Evolutionary conservation across 441 rosid genomes (phyloP), one percentile per base, ranked within the genome.

Genomic region (Jatropha multifida): DNA sequence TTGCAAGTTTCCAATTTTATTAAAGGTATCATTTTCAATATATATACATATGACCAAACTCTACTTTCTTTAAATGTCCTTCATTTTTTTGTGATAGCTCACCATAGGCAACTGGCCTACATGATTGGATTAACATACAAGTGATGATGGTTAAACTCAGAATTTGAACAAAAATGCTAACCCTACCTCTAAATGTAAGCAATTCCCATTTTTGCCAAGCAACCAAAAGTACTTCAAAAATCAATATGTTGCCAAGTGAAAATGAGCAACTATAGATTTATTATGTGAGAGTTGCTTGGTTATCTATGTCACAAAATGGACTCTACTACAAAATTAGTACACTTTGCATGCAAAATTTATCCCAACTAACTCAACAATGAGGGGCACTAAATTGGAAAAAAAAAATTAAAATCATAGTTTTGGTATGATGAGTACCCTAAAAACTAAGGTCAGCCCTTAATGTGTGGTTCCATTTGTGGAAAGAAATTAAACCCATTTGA

Each of bases 251-350:
- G 78, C 38, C 73, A 37, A 20, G 63, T 26, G n/a, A 60, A 13
- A 52, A 65, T 51, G 64, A 74, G 78, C 49, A 66, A 70, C 68
- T 72, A 17, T 63, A 41, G 73, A 74, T 71, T 81, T 71, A 41
- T 78, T 68, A 65, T 78, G 65, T 49, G 44, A 44, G 15, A 4
- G 2, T 69, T 77, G 83, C 27, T 78, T 67, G 79, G 64, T 70
- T 73, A 62, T 73, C 68, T 65, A 68, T 77, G 38, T 78, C 72
- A 77, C 56, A 26, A 12, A n/a, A 27, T 52, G 26, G 13, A 20
- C 40, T 51, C 23, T 59, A 18, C 58, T 59, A n/a, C 48, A 55
- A n/a, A 37, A 17, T 18, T n/a, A 20, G 44, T 52, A 11, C 42
- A 42, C 15, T 15, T 26, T 51, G 1, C 26, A 55, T 37, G 9